These are phyloP conservation scores for Trametes villosa DNA, from an alignment of 768 basidiomycete genomes.

Conservation along the genomic window DNA sequence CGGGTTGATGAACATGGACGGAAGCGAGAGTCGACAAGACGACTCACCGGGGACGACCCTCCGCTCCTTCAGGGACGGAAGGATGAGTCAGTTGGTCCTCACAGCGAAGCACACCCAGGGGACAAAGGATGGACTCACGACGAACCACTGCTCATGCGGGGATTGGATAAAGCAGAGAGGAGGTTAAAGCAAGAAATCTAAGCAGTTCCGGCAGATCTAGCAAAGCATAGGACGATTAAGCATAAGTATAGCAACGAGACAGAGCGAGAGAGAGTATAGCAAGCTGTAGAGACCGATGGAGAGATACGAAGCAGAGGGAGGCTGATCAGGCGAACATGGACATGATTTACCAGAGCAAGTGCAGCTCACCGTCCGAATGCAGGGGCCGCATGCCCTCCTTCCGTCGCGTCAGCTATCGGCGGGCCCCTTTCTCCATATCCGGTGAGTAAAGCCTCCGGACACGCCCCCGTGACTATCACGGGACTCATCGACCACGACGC, in stretches of 20 bases:
- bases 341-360: no score
- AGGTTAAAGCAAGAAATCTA: background rate
- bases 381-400: no score
- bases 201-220: background rate
- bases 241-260: conserved; percentile 7
- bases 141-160: conserved; percentile 21
- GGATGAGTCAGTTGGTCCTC: background rate
- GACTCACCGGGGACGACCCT: conserved; percentile 12
- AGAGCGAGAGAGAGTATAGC: background rate
- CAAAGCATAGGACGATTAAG: background rate
- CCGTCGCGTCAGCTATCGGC: no score
- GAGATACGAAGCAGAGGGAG: background rate
- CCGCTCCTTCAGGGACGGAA: conserved; percentile 4
- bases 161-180: background rate
- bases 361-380: no score
- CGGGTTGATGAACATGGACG: conserved; percentile 1
- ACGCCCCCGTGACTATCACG: conserved; percentile 9
- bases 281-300: background rate
- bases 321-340: no score
- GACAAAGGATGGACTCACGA: conserved; percentile 19
- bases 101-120: background rate
- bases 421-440: conserved; percentile 13
- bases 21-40: background rate
- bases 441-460: conserved; percentile 11
- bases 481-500: no score